Conservation (phyloP, 352 stramenopile genomes). For the Phytophthora quininea region DNA sequence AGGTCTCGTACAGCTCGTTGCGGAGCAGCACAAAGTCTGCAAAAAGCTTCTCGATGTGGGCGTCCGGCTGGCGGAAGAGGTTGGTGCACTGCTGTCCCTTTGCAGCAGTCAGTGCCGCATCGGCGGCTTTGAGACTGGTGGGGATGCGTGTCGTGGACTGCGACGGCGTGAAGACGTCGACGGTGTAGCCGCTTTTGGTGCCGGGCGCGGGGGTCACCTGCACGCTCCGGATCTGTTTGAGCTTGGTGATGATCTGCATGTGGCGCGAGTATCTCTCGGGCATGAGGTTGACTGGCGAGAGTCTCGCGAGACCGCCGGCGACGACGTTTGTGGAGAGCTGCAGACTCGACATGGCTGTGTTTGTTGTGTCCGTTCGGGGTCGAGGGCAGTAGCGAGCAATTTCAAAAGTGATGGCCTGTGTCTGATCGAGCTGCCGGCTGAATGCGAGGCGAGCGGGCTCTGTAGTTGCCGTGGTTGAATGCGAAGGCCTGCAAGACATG, state of each 20-base stretch:
- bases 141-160: conserved; percentile 35
- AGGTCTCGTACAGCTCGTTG: conserved; percentile 38
- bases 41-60: conserved; percentile 31
- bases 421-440: background rate
- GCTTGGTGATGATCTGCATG: conserved; percentile 35
- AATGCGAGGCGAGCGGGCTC: background rate
- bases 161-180: conserved; percentile 35
- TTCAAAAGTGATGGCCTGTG: conserved; percentile 20
- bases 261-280: conserved; percentile 36
- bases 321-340: conserved; percentile 12
- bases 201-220: conserved; percentile 13
- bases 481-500: too few species aligned
- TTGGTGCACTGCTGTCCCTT: conserved; percentile 3
- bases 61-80: conserved; percentile 23
- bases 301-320: conserved; percentile 7
- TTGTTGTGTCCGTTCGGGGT: background rate
- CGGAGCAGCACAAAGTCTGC: conserved; percentile 47
- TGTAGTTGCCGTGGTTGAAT: too few species aligned
- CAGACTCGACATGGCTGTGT: conserved; percentile 13
- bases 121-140: conserved; percentile 16
- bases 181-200: conserved; percentile 19
- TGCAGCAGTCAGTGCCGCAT: background rate
- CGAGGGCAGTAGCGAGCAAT: background rate
- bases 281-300: conserved; percentile 27
- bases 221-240: conserved; percentile 34